Evolutionary conservation across 805 yeast species (phyloP), one percentile per base, ranked within the genome.

Genomic region (Pichia kluyveri): DNA sequence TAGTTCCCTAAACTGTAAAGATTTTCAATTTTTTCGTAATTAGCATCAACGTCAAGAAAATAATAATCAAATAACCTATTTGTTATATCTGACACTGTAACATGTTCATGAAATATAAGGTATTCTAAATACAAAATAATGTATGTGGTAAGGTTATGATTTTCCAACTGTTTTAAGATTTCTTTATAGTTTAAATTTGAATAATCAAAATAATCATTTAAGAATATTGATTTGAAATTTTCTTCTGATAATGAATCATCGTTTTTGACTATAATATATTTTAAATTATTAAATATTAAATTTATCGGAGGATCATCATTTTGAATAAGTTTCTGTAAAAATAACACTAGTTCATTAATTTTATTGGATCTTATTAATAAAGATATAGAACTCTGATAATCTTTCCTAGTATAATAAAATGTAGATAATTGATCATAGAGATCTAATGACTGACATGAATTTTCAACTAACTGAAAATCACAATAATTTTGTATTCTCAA

Each of bases 401-500:
- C 60, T 1, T 66, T 60, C 45, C 82, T 69, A n/a, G 83, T 77
- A 54, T 69, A 80, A 56, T 83, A 86, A 58, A 86, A 90, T 57
- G 86, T 95, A 9, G 87, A 73, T 40, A 90, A 69, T 56, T 88
- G 96, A 32, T 75, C 75, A 55, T 77, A 76, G 58, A 77, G 73
- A 3, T 70, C 66, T 8, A 72, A 67, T 5, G 66, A 59, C 11
- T 72, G 61, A 30, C 88, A 71, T 44, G 76, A 72, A 11, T 66
- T 62, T 43, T 77, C 76, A 1, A 87, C 95, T 2, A 77, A 70
- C 1, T 70, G 68, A 5, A 82, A 73, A 56, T 83, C 82, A 67
- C 97, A 88, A 54, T 72, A 69, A 61, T 90, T 93, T 28, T 78
- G 76, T 2, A 88, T 73, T 43, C 98, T 71, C 6, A 91, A 70